Evolutionary conservation across 2,329 filamentous ascomycete species (phyloP), one percentile per base, ranked within the genome.

Genomic region (Coniochaeta sp.): DNA sequence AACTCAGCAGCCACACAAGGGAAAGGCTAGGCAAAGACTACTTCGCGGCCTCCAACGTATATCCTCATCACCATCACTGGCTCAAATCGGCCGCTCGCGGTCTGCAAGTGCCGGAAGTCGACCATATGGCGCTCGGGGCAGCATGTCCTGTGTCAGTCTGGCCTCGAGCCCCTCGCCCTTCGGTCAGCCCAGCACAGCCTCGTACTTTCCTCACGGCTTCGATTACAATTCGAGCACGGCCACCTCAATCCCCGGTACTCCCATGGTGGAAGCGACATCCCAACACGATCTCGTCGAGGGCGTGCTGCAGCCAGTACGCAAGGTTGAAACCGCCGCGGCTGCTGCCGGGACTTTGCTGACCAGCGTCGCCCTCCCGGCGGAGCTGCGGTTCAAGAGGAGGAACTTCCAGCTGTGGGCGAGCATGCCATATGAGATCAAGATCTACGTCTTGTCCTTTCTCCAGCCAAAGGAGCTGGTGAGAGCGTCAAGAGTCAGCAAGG

Each of bases 351-450:
- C 42, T 10, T 24, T 31, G 18, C 16, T 13, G 13, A 31, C 26
- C n/a, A 85, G 81, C 0, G 76, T 82, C 5, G 75, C 82, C 10
- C 66, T 92, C 6, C 88, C 89, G 0, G 70, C 75, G 26, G 86
- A 87, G 13, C 55, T 88, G 42, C 74, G 78, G 46, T 75, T 67
- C n/a, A 66, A 57, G 61, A 73, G 70, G 58, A 58, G 60, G 2
- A 66, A 71, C 8, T 76, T 77, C 65, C 82, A 87, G 57, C 87
- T 95, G 58, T 96, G 91, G 91, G 78, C 75, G 12, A 79, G 81
- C 38, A 80, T 97, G 74, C 94, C 94, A 0, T 75, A 84, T 47
- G 94, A 99, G 71, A 76, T 97, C 51, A 85, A 86, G 58, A 76
- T 95, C 59, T 75, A 88, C 38, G 83, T 96, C 49, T 78, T 97